phyloP scores from a whole-genome alignment of 1,139 yeast genomes.

The Saccharomyces hybrid region DNA sequence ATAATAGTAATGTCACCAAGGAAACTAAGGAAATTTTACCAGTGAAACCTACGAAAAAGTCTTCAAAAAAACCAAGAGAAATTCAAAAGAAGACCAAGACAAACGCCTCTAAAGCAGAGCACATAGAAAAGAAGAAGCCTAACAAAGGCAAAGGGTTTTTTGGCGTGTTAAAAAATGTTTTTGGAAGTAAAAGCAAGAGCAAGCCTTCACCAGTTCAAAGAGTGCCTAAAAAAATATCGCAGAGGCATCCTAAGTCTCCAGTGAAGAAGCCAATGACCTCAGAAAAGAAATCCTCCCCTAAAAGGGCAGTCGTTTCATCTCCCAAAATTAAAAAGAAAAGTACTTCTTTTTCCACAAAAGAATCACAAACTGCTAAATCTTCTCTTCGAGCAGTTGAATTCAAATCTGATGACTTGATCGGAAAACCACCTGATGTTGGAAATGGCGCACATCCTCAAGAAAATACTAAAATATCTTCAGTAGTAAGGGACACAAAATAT shows the following conservation, averaged over 20 bases:
- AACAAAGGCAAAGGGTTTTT: slow-evolving; percentile 10
- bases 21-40: background rate
- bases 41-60: background rate
- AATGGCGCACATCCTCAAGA: background rate
- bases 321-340: background rate
- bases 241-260: background rate
- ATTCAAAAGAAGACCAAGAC: background rate
- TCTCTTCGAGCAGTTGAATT: background rate
- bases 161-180: slow-evolving; percentile 14
- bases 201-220: slow-evolving; percentile 3
- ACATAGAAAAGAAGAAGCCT: background rate
- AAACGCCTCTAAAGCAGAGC: background rate
- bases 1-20: background rate
- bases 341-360: background rate
- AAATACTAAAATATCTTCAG: slow-evolving; percentile 13
- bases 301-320: background rate
- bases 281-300: background rate
- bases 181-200: slow-evolving; percentile 12
- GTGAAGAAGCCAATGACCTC: background rate
- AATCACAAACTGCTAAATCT: background rate
- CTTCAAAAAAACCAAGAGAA: background rate
- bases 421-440: background rate
- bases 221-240: background rate
- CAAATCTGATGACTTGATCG: background rate
- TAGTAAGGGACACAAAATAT: slow-evolving; percentile 8